Evolutionary conservation across 2,329 filamentous ascomycete species (phyloP).

Genomic region (Curvularia lunata): DNA sequence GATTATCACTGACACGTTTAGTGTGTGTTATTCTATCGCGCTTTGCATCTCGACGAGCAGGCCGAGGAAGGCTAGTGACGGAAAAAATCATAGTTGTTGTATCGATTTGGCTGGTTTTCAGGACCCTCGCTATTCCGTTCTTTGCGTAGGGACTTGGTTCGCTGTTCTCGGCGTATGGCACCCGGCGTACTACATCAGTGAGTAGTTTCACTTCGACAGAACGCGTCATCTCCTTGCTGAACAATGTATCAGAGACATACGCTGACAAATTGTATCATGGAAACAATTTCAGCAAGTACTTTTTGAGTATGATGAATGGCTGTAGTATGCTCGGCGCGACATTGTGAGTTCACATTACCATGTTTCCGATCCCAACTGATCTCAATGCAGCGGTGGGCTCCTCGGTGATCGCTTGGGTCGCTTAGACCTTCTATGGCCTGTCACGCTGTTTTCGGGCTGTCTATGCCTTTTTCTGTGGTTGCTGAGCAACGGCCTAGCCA

Average conservation of each 20-base stretch:
- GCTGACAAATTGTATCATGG: conserved; percentile 60
- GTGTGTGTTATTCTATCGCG: conserved; percentile 54
- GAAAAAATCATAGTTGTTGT: conserved; percentile 32
- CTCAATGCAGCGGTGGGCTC: conserved; percentile 49
- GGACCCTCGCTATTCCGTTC: conserved; percentile 39
- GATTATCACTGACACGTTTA: conserved; percentile 42
- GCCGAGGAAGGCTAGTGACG: conserved; percentile 14
- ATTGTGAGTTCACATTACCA: conserved; percentile 45
- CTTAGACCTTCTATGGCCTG: conserved; percentile 61
- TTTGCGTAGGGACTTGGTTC: conserved; percentile 37
- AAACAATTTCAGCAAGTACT: conserved; percentile 52
- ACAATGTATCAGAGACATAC: conserved; percentile 64
- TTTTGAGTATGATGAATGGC: conserved; percentile 57
- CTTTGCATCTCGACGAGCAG: conserved; percentile 41
- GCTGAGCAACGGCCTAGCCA: conserved; percentile 55
- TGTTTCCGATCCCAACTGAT: not conserved
- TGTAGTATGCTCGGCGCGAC: conserved; percentile 63
- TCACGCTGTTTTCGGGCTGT: conserved; percentile 53
- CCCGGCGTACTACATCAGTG: conserved; percentile 48
- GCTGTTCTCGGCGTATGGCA: conserved; percentile 41
- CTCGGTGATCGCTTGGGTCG: conserved; percentile 61
- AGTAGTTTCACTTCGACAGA: conserved; percentile 2
- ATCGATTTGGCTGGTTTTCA: conserved; percentile 47
- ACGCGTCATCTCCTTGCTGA: conserved; percentile 29
- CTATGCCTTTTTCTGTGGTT: conserved; percentile 64